phyloP scores from a whole-genome alignment of 495 filamentous ascomycete genomes.

The Podospora pseudopauciseta region DNA sequence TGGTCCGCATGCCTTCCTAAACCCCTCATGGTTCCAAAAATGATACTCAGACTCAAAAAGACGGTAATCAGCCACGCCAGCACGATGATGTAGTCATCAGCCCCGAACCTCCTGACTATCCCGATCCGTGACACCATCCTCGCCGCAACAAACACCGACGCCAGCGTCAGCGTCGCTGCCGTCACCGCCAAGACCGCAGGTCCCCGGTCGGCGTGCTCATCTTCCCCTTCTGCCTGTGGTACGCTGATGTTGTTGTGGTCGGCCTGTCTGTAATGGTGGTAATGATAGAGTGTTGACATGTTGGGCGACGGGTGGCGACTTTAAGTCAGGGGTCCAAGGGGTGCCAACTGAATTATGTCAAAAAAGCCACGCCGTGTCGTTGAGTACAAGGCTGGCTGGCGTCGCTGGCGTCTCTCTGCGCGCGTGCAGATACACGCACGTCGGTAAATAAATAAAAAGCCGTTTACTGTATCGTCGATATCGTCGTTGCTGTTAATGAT shows the following conservation, averaged over 20 bases:
- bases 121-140: slow-evolving; percentile 68
- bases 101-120: slow-evolving; percentile 63
- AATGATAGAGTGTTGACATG: not conserved
- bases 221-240: not conserved
- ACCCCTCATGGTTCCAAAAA: slow-evolving; percentile 64
- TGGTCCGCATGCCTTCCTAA: slow-evolving; percentile 72
- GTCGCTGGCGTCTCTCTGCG: not conserved
- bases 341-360: not conserved
- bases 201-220: slow-evolving; percentile 52
- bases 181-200: slow-evolving; percentile 72
- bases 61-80: slow-evolving; percentile 81
- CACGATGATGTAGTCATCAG: slow-evolving; percentile 82
- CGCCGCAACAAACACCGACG: slow-evolving; percentile 67
- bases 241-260: not conserved
- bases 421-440: not conserved
- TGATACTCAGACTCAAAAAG: slow-evolving; percentile 72
- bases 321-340: not conserved
- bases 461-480: not conserved
- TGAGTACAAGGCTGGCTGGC: not conserved
- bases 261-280: not conserved
- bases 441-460: not conserved
- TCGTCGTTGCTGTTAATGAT: not conserved
- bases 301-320: not conserved
- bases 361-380: not conserved
- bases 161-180: slow-evolving; percentile 60